These are phyloP conservation scores for Populus alba DNA, from an alignment of 345 rosid species.

Conservation along the genomic window DNA sequence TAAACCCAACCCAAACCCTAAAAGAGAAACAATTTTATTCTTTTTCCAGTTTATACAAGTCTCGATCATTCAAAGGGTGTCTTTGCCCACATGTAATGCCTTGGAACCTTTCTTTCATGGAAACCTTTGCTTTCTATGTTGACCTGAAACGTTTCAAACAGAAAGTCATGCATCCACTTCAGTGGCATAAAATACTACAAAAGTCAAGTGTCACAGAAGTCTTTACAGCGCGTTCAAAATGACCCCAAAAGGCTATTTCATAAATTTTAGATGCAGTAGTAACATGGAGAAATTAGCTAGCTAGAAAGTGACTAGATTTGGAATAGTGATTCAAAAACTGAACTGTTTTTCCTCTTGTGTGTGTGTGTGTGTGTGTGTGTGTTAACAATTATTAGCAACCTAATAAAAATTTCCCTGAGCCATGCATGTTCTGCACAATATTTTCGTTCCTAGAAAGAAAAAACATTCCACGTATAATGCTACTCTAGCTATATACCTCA, in stretches of 20 bases:
- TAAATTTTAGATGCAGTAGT: background rate
- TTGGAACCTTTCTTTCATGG: constrained; percentile 67
- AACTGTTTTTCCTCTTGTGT: background rate
- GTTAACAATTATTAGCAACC: background rate
- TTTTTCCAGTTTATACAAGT: background rate
- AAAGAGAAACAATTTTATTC: constrained; percentile 6
- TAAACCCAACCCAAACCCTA: constrained; percentile 17
- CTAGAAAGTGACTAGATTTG: constrained; percentile 1
- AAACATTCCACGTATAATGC: background rate
- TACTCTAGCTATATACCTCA: constrained; percentile 3
- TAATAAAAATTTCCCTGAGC: background rate
- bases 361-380: background rate
- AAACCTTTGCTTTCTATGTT: constrained; percentile 57
- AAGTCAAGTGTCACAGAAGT: constrained; percentile 21
- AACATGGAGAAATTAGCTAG: constrained; percentile 1
- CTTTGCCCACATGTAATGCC: constrained; percentile 62
- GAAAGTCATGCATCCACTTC: constrained; percentile 32
- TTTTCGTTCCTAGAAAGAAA: background rate
- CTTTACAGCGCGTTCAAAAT: constrained; percentile 21
- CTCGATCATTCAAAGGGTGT: constrained; percentile 48
- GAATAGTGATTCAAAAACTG: background rate
- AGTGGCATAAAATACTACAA: constrained; percentile 29
- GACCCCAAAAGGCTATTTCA: background rate
- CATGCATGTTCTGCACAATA: background rate
- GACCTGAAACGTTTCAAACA: constrained; percentile 46